phyloP scores from a whole-genome alignment of 352 stramenopile genomes.

The Saprolegnia diclina region DNA sequence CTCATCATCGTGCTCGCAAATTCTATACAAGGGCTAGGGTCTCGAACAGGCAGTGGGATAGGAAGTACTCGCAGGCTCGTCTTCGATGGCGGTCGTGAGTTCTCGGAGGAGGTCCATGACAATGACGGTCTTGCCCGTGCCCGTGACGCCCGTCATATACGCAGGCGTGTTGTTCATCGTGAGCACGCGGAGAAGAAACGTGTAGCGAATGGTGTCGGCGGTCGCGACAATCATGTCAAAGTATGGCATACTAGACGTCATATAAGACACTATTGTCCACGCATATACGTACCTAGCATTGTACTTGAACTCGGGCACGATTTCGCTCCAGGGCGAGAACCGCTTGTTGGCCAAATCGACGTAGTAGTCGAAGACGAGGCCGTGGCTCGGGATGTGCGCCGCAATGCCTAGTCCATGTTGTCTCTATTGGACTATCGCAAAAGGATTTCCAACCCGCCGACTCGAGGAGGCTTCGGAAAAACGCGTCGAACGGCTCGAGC shows the following conservation, averaged over 20 bases:
- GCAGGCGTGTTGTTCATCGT: constrained; percentile 62
- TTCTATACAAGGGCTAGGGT: too few relatives aligned
- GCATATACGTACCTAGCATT: constrained; percentile 29
- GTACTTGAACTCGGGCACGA: constrained; percentile 68
- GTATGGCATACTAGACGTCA: constrained; percentile 37
- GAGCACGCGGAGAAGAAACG: constrained; percentile 48
- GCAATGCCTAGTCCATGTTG: background rate
- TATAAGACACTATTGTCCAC: background rate
- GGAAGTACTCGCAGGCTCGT: constrained; percentile 12
- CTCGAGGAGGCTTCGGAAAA: constrained; percentile 51
- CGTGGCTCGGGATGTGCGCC: constrained; percentile 35
- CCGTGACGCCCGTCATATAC: constrained; percentile 85
- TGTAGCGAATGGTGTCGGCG: constrained; percentile 64
- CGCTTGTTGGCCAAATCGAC: constrained; percentile 51
- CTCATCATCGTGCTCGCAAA: constrained; percentile 61
- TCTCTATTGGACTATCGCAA: background rate
- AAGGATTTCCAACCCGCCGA: background rate
- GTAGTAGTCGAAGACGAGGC: constrained; percentile 83
- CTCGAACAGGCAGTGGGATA: too few relatives aligned
- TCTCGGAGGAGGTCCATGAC: constrained; percentile 71
- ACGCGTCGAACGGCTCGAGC: constrained; percentile 75
- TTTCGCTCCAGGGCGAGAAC: constrained; percentile 52
- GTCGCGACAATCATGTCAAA: constrained; percentile 82
- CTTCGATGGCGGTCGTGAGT: constrained; percentile 33
- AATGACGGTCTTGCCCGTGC: constrained; percentile 87